phyloP scores from a whole-genome alignment of 2,329 filamentous ascomycete species.

The Cladosporium sp. region DNA sequence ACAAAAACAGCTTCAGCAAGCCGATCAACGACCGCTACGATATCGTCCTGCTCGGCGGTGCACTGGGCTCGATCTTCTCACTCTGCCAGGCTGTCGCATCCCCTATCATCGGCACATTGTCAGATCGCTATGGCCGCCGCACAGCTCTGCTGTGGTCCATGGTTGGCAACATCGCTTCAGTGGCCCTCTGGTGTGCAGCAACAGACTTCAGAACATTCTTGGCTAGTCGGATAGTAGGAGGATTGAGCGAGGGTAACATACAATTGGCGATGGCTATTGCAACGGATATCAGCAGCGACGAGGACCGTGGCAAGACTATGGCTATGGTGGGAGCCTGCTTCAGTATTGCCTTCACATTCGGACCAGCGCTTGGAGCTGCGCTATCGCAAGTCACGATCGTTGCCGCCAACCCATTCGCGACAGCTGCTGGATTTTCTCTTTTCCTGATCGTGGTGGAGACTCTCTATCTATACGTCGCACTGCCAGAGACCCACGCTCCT shows the following conservation, averaged over 20 bases:
- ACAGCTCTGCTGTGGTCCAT: conserved; percentile 87
- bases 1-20: conserved; percentile 87
- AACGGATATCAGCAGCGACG: conserved; percentile 87
- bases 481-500: conserved; percentile 76
- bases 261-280: conserved; percentile 95
- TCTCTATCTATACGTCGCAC: conserved; percentile 72
- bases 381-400: conserved; percentile 74
- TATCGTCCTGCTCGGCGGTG: conserved; percentile 90
- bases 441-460: conserved; percentile 83
- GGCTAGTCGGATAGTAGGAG: conserved; percentile 86
- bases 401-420: conserved; percentile 86
- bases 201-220: conserved; percentile 95
- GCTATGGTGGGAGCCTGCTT: conserved; percentile 95
- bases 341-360: conserved; percentile 94
- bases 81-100: conserved; percentile 89
- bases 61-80: conserved; percentile 88
- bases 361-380: conserved; percentile 84
- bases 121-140: conserved; percentile 81
- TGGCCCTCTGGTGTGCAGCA: conserved; percentile 89
- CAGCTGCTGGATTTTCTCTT: conserved; percentile 83
- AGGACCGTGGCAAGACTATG: conserved; percentile 84
- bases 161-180: conserved; percentile 86
- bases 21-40: conserved; percentile 97
- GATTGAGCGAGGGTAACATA: conserved; percentile 92
- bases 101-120: conserved; percentile 82